Evolutionary conservation across 768 basidiomycete species (phyloP).

Genomic region (Phlebiopsis gigantea): DNA sequence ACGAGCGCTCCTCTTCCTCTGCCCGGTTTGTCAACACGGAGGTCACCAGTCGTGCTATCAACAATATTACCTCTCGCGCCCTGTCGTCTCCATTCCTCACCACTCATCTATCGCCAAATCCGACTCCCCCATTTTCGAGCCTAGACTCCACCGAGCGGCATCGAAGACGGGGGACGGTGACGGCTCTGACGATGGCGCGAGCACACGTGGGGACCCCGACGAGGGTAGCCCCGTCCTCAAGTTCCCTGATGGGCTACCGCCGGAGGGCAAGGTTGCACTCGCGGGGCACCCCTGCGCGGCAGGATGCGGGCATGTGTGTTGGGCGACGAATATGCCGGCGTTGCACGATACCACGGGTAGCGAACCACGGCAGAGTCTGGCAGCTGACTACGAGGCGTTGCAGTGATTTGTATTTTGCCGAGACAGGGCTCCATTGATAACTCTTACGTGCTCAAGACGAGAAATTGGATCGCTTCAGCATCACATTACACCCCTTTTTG

Average conservation of each 20-base stretch:
- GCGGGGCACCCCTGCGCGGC: slow-evolving; percentile 67
- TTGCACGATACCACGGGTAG: not conserved
- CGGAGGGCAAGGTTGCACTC: slow-evolving; percentile 17
- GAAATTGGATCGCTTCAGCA: no score
- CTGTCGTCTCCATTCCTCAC: slow-evolving; percentile 42
- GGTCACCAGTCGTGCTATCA: slow-evolving; percentile 79
- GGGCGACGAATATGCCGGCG: slow-evolving; percentile 39
- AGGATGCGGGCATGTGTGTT: slow-evolving; percentile 81
- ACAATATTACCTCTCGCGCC: slow-evolving; percentile 55
- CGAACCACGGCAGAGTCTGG: no score
- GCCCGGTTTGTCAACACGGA: slow-evolving; percentile 73
- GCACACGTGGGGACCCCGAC: slow-evolving; percentile 15
- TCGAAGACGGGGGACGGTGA: slow-evolving; percentile 10
- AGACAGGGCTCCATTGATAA: no score
- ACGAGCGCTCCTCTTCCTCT: slow-evolving; percentile 62
- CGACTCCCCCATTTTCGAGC: slow-evolving; percentile 14
- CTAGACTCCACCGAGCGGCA: slow-evolving; percentile 5
- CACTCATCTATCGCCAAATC: slow-evolving; percentile 13
- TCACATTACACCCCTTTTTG: no score
- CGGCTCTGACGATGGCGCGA: slow-evolving; percentile 21
- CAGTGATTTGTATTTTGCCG: no score
- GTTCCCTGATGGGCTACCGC: slow-evolving; percentile 5
- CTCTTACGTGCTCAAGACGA: no score
- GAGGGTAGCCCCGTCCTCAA: slow-evolving; percentile 11
- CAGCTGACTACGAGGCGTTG: no score